Evolutionary conservation across 1,139 yeast species (phyloP).

Genomic region (Williopsis jadinii): DNA sequence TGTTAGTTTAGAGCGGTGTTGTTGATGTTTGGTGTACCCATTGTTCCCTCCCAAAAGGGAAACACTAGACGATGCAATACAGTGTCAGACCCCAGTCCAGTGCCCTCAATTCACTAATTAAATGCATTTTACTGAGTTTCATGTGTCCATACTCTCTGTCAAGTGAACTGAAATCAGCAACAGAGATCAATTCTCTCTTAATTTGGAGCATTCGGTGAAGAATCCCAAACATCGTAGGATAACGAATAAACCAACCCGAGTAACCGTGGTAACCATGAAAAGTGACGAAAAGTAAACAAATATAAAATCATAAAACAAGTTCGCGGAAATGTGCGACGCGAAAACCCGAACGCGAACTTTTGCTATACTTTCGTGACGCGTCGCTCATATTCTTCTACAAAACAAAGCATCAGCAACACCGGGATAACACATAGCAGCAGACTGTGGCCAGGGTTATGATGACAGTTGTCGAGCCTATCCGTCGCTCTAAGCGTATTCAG

Average conservation of each 20-base stretch:
- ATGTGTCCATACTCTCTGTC: no score
- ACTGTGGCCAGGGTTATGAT: not conserved
- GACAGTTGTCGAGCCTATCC: conserved; percentile 1
- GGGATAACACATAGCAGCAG: not conserved
- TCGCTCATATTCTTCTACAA: not conserved
- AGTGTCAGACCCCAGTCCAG: not conserved
- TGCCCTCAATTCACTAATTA: no score
- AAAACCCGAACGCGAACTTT: conserved; percentile 1
- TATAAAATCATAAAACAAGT: not conserved
- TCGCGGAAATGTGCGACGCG: not conserved
- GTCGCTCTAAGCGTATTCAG: conserved; percentile 12
- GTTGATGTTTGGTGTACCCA: not conserved
- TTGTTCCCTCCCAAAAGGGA: conserved; percentile 8
- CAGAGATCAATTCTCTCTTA: no score
- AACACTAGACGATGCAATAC: not conserved
- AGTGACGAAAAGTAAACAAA: not conserved
- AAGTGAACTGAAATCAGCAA: no score
- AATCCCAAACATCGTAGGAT: no score
- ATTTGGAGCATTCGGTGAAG: no score
- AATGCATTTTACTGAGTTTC: no score
- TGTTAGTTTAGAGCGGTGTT: no score
- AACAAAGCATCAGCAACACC: not conserved
- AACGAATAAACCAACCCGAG: no score
- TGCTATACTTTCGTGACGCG: not conserved
- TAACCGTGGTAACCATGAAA: no score